Evolutionary conservation across 2,329 filamentous ascomycete genomes (phyloP).

Genomic region (Lachnellula occidentalis): DNA sequence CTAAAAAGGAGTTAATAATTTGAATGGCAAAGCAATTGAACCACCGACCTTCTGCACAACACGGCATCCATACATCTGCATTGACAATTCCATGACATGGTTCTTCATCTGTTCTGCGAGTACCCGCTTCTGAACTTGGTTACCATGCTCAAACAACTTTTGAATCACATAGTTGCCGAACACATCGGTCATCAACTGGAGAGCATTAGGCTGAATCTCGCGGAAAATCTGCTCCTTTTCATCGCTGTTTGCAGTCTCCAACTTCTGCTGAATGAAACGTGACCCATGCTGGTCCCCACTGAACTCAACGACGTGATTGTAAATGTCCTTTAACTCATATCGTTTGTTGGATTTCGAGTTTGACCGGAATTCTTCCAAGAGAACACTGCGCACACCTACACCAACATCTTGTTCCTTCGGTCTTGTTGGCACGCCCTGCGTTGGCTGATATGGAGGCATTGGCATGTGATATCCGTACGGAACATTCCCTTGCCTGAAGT

Average conservation of each 20-base stretch:
- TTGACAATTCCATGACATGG: slow-evolving; percentile 71
- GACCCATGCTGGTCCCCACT: slow-evolving; percentile 94
- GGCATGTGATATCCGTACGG: slow-evolving; percentile 33
- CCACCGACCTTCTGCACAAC: slow-evolving; percentile 81
- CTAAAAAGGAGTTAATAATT: slow-evolving; percentile 37
- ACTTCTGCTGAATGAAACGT: slow-evolving; percentile 88
- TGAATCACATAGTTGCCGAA: slow-evolving; percentile 99
- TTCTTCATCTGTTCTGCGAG: slow-evolving; percentile 84
- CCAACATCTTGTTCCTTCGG: slow-evolving; percentile 32
- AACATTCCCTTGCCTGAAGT: slow-evolving; percentile 32
- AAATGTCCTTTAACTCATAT: slow-evolving; percentile 87
- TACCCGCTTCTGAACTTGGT: slow-evolving; percentile 84
- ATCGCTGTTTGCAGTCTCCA: slow-evolving; percentile 89
- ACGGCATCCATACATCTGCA: slow-evolving; percentile 88
- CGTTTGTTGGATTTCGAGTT: slow-evolving; percentile 65
- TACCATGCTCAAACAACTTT: slow-evolving; percentile 95
- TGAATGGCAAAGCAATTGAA: neutral
- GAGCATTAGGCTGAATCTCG: slow-evolving; percentile 77
- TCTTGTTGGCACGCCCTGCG: slow-evolving; percentile 24
- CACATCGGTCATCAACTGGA: slow-evolving; percentile 91
- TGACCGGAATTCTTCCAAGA: slow-evolving; percentile 75
- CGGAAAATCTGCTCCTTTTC: slow-evolving; percentile 88
- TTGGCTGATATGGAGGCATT: slow-evolving; percentile 22
- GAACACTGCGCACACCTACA: slow-evolving; percentile 58
- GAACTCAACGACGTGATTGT: slow-evolving; percentile 84